Base-by-base conservation (phyloP, 192 early-diverging fungal species). In the Coemansia sp. region DNA sequence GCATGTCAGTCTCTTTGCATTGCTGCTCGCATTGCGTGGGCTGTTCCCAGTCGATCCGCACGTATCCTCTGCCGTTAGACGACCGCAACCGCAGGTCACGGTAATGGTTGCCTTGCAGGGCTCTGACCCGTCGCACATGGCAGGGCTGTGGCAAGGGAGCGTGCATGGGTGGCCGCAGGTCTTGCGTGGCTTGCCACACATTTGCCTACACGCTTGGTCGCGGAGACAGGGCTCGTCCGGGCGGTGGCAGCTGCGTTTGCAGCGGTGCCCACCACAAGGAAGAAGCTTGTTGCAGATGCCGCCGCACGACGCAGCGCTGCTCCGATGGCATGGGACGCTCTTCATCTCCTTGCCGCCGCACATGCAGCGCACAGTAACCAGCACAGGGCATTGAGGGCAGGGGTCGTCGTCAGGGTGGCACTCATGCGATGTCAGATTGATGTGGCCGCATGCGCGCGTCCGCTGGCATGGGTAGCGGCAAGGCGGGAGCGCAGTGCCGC, bases 351-450 rank as follows among this genome's bases (percentile, higher is more conserved):
- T 81, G 62, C 88, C 91, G 40, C 93, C 92, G 69, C 95, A 97
- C 81, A 88, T 83, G 63, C 91, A 93, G 61, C 56, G 65, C 38
- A 88, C 82, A 9, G 84, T 73, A 0, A 92, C 91, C 42, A 98
- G 87, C 43, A 91, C 83, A 15, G 93, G 81, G 76, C 96, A 98
- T 22, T 95, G 95, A 10, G 96, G 93, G 42, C 96, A 98, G 3
- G 92, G 84, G 54, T 87, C 89, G n/a, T 74, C 75, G 62, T 93
- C 93, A 2, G 87, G 81, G 73, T 98, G 96, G 76, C 96, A 98
- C 52, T 87, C 80, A 64, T 98, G 96, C 36, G 73, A 65, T 11
- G 85, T 84, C 59, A 88, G 69, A 17, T 84, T 84, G 9, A 84
- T 61, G 70, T 98, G 96, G 5, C 92, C 94, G 75, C 96, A 98